phyloP scores from a whole-genome alignment of 306 rosid species.

The Acmispon strigosus region DNA sequence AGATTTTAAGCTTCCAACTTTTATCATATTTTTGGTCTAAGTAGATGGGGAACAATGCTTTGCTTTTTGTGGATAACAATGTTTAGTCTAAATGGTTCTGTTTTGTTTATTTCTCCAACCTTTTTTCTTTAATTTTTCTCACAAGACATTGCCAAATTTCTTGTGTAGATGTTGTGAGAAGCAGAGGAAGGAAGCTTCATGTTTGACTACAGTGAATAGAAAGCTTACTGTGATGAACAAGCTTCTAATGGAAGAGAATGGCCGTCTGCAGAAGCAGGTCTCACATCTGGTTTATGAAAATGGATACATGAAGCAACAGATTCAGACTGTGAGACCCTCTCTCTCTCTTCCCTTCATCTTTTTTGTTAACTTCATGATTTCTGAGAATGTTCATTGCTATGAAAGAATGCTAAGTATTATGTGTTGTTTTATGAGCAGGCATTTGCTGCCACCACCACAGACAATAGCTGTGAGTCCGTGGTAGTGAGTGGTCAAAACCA shows the following conservation, averaged over 20 bases:
- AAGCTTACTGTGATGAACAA: conserved; percentile 90
- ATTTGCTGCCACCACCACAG: conserved; percentile 88
- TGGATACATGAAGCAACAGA: conserved; percentile 76
- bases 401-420: background rate
- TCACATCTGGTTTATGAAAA: conserved; percentile 90
- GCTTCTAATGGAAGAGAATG: conserved; percentile 93
- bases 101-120: background rate
- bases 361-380: background rate
- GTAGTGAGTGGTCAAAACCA: conserved; percentile 98
- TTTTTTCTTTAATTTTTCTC: background rate
- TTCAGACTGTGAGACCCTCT: conserved; percentile 53
- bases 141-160: background rate
- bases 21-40: too few species aligned
- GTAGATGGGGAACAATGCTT: background rate
- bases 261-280: conserved; percentile 96
- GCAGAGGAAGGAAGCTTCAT: conserved; percentile 94
- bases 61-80: background rate
- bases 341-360: background rate
- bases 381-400: background rate
- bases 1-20: background rate
- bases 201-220: conserved; percentile 82
- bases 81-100: background rate
- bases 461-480: conserved; percentile 99
- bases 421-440: conserved; percentile 30
- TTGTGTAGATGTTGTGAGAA: conserved; percentile 80